Evolutionary conservation across 805 yeast species (phyloP).

Genomic region (Starmerella khaoyaiensis): DNA sequence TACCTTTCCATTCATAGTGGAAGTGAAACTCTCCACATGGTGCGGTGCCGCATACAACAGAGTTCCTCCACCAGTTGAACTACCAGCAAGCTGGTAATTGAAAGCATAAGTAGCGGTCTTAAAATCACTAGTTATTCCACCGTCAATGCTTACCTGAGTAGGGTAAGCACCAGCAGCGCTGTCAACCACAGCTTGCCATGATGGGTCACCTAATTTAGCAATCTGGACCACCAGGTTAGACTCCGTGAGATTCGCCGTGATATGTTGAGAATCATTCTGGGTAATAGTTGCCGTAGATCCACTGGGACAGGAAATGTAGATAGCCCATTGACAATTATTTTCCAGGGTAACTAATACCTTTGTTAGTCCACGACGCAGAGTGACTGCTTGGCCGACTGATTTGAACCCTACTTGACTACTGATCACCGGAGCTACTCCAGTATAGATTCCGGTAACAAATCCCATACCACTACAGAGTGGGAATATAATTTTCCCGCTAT

Average conservation of each 20-base stretch:
- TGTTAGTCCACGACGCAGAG: constrained; percentile 22
- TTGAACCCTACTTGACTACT: constrained; percentile 37
- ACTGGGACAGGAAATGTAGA: constrained; percentile 35
- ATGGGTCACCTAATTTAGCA: constrained; percentile 29
- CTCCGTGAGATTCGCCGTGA: constrained; percentile 37
- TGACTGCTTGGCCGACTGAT: constrained; percentile 29
- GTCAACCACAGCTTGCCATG: constrained; percentile 37
- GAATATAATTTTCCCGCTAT: constrained; percentile 29
- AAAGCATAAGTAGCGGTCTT: constrained; percentile 36
- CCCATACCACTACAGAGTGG: constrained; percentile 80
- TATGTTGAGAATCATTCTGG: constrained; percentile 29
- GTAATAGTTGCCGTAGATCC: constrained; percentile 27
- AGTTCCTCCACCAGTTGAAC: constrained; percentile 33
- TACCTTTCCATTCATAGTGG: constrained; percentile 26
- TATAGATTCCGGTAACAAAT: constrained; percentile 52
- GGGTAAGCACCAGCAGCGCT: constrained; percentile 59
- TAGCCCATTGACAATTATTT: constrained; percentile 37
- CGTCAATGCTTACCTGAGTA: constrained; percentile 37
- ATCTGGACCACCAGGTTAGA: constrained; percentile 21
- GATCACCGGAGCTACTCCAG: constrained; percentile 38
- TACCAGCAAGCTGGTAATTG: constrained; percentile 39
- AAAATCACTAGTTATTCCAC: constrained; percentile 32
- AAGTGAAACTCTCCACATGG: constrained; percentile 38
- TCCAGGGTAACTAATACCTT: constrained; percentile 32
- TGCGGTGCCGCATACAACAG: constrained; percentile 59